These are phyloP conservation scores for Abrus pulchellus DNA, from an alignment of 306 rosid genomes.

Conservation along the genomic window DNA sequence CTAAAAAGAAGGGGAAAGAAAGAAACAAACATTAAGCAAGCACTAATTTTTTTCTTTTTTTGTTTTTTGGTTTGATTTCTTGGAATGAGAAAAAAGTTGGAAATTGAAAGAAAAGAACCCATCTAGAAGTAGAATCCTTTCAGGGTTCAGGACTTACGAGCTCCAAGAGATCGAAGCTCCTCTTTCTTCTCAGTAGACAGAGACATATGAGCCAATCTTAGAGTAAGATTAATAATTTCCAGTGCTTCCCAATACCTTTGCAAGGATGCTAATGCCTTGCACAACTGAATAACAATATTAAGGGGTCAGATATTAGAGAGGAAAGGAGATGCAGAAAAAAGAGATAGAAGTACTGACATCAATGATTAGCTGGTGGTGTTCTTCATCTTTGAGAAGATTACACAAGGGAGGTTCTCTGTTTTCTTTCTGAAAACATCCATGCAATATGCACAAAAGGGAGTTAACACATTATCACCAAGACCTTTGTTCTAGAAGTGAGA, in stretches of 20 bases:
- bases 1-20: constrained; percentile 24
- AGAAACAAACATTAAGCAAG: constrained; percentile 1
- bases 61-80: constrained; percentile 31
- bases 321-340: constrained; percentile 1
- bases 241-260: constrained; percentile 81
- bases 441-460: constrained; percentile 39
- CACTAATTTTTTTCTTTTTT: neutral
- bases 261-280: constrained; percentile 83
- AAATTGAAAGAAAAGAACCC: constrained; percentile 3
- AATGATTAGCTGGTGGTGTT: constrained; percentile 70
- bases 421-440: constrained; percentile 54
- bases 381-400: constrained; percentile 76
- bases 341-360: constrained; percentile 67
- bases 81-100: constrained; percentile 27
- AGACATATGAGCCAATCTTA: constrained; percentile 62
- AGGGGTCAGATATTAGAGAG: constrained; percentile 37
- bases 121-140: constrained; percentile 34
- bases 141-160: constrained; percentile 63
- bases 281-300: constrained; percentile 65
- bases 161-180: constrained; percentile 88
- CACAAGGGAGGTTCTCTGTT: constrained; percentile 70
- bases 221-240: constrained; percentile 78
- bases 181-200: constrained; percentile 73
- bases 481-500: constrained; percentile 28
- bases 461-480: constrained; percentile 36